Evolutionary conservation across 2,329 filamentous ascomycete genomes (phyloP).

Genomic region (Botrytis hyacinthi): DNA sequence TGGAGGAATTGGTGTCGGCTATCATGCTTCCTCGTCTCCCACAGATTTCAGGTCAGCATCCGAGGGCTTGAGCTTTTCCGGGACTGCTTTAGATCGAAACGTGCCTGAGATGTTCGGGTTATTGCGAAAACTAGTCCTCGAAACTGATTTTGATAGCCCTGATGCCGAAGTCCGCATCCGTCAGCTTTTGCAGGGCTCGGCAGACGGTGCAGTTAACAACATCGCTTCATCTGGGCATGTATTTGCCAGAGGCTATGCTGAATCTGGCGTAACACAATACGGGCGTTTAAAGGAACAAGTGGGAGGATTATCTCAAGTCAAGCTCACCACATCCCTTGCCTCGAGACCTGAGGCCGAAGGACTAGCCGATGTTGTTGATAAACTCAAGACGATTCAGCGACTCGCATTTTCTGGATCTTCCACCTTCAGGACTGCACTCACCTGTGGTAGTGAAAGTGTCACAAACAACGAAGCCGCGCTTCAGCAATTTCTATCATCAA

Average conservation of each 20-base stretch:
- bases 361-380: slow-evolving; percentile 71
- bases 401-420: slow-evolving; percentile 68
- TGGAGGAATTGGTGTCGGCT: slow-evolving; percentile 80
- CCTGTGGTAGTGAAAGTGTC: slow-evolving; percentile 75
- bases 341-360: slow-evolving; percentile 67
- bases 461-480: slow-evolving; percentile 68
- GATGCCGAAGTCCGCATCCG: slow-evolving; percentile 79
- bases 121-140: slow-evolving; percentile 72
- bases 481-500: slow-evolving; percentile 63
- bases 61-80: slow-evolving; percentile 81
- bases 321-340: slow-evolving; percentile 76
- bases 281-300: slow-evolving; percentile 78
- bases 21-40: slow-evolving; percentile 79
- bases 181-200: slow-evolving; percentile 80
- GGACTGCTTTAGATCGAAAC: slow-evolving; percentile 86
- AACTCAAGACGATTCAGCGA: slow-evolving; percentile 81
- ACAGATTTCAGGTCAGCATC: slow-evolving; percentile 65
- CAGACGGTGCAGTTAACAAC: slow-evolving; percentile 86
- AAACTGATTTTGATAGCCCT: slow-evolving; percentile 85
- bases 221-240: slow-evolving; percentile 88
- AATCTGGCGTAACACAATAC: slow-evolving; percentile 71
- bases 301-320: slow-evolving; percentile 86
- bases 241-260: slow-evolving; percentile 80
- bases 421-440: slow-evolving; percentile 75
- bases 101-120: slow-evolving; percentile 89